Conservation (phyloP, 306 rosid genomes). For the Benincasa hispida region DNA sequence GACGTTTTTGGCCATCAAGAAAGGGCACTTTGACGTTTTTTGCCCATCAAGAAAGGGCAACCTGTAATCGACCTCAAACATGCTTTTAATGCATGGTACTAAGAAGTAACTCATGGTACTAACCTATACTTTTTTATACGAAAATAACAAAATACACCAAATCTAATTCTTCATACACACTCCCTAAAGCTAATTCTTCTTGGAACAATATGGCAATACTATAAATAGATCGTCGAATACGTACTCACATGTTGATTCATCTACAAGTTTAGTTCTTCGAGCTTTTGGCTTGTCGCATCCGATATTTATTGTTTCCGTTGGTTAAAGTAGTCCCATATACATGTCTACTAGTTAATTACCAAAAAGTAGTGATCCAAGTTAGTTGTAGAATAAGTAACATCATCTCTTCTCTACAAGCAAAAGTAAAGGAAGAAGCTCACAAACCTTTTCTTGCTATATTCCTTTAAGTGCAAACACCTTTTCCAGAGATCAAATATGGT, state of each 20-base stretch:
- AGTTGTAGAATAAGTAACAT: constrained; percentile 6
- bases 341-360: constrained; percentile 34
- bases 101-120: no score
- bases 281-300: constrained; percentile 39
- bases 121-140: no score
- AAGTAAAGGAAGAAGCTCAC: neutral
- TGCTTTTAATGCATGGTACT: no score
- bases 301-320: constrained; percentile 26
- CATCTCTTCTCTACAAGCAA: neutral
- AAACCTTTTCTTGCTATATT: constrained; percentile 54
- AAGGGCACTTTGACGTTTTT: no score
- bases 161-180: neutral
- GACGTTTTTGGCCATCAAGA: no score
- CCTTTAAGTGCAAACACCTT: constrained; percentile 43
- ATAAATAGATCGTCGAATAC: neutral
- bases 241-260: constrained; percentile 91
- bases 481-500: constrained; percentile 44
- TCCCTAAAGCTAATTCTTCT: neutral
- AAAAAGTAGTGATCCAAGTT: neutral
- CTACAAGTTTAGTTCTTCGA: constrained; percentile 60
- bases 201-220: neutral
- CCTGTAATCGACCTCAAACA: no score
- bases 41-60: no score
- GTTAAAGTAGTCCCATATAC: constrained; percentile 83
- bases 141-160: no score